Conservation (phyloP, 2,329 filamentous ascomycete genomes). For the Orbilia blumenaviensis region DNA sequence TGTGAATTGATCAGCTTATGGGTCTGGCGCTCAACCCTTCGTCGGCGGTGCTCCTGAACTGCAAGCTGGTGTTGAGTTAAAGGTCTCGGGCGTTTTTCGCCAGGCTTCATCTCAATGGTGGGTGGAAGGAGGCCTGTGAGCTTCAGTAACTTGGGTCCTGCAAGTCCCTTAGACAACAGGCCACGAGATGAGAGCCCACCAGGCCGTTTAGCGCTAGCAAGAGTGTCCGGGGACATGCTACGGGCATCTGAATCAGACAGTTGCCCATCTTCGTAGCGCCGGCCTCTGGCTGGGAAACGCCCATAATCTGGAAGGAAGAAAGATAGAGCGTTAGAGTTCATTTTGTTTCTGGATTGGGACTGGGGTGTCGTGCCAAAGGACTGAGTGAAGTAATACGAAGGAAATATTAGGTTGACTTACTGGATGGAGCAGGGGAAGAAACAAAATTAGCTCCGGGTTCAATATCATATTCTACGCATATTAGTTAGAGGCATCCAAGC, state of each 20-base stretch:
- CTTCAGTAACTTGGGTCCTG: slow-evolving; percentile 38
- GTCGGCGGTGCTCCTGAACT: slow-evolving; percentile 78
- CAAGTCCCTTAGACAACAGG: slow-evolving; percentile 48
- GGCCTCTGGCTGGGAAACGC: slow-evolving; percentile 46
- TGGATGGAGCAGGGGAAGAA: slow-evolving; percentile 45
- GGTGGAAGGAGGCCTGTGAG: slow-evolving; percentile 26
- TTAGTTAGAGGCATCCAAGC: neutral
- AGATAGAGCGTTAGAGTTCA: slow-evolving; percentile 9
- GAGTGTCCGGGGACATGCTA: slow-evolving; percentile 43
- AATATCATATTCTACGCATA: slow-evolving; percentile 39
- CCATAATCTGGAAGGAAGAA: slow-evolving; percentile 27
- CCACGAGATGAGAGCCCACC: slow-evolving; percentile 37
- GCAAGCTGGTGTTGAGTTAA: slow-evolving; percentile 83
- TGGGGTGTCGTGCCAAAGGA: neutral
- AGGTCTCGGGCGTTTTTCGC: slow-evolving; percentile 72
- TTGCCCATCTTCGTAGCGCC: slow-evolving; percentile 44
- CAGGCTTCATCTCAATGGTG: slow-evolving; percentile 64
- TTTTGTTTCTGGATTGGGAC: neutral
- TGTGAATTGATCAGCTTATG: slow-evolving; percentile 68
- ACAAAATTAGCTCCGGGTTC: slow-evolving; percentile 47
- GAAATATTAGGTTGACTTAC: slow-evolving; percentile 20
- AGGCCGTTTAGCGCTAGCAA: slow-evolving; percentile 25
- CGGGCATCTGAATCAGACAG: slow-evolving; percentile 47
- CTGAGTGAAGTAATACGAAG: neutral
- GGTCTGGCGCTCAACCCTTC: slow-evolving; percentile 82